Conservation (phyloP, 345 rosid species). For the rapeseed (Brassica napus) region DNA sequence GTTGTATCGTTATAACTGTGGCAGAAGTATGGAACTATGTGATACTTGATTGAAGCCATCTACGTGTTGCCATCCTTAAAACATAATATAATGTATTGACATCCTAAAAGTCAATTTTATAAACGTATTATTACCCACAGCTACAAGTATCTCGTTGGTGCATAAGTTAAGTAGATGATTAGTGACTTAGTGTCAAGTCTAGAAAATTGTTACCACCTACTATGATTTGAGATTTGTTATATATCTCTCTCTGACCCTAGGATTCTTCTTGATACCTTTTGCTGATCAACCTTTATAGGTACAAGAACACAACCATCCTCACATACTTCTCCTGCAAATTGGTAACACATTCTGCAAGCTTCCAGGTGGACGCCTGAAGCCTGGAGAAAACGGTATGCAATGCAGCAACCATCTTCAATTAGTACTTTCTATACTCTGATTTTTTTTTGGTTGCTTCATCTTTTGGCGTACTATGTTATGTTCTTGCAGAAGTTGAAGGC, state of each 20-base stretch:
- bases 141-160: not conserved
- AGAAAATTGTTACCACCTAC: not conserved
- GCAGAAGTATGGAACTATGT: not conserved
- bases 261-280: constrained; percentile 1
- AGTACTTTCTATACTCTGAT: constrained; percentile 1
- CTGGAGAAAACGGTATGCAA: constrained; percentile 92
- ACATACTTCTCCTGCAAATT: constrained; percentile 92
- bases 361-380: constrained; percentile 96
- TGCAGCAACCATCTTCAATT: not conserved
- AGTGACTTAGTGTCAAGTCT: not conserved
- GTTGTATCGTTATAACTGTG: not conserved
- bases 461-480: constrained; percentile 20
- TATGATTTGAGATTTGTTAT: constrained; percentile 7
- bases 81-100: constrained; percentile 1
- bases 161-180: not conserved
- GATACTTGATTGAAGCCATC: constrained; percentile 3
- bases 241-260: not conserved
- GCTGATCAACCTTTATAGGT: constrained; percentile 58
- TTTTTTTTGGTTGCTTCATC: not conserved
- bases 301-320: constrained; percentile 97
- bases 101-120: not conserved
- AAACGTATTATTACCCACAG: not conserved
- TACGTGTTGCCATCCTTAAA: not conserved
- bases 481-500: constrained; percentile 78
- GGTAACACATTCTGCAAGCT: constrained; percentile 98